Conservation (phyloP, 164 flowering plant species). For the Liriodendron chinense region DNA sequence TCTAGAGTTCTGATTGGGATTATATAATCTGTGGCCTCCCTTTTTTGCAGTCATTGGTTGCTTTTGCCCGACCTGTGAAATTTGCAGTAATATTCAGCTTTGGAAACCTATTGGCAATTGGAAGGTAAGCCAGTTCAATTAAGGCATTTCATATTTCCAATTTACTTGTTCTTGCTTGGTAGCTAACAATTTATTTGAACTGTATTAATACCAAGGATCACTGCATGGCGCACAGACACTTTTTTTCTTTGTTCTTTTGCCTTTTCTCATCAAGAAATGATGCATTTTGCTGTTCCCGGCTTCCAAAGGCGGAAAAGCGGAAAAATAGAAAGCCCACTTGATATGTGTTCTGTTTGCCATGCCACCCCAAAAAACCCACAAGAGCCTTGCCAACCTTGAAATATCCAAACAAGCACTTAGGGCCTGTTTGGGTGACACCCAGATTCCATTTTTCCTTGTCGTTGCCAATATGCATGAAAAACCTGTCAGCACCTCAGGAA, state of each 20-base stretch:
- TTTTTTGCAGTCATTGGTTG: constrained; percentile 60
- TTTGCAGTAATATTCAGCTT: constrained; percentile 80
- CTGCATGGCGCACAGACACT: background rate
- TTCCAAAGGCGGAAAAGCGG: background rate
- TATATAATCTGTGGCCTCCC: background rate
- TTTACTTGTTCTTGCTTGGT: background rate
- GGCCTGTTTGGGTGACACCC: background rate
- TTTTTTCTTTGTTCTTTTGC: background rate
- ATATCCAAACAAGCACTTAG: background rate
- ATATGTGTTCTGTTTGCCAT: background rate
- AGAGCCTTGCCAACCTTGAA: background rate
- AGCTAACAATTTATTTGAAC: too few species aligned
- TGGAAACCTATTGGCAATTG: constrained; percentile 81
- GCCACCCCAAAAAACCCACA: background rate
- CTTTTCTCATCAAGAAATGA: background rate
- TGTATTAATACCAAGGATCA: background rate
- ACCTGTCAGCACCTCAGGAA: background rate
- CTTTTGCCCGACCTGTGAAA: constrained; percentile 77
- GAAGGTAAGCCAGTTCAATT: constrained; percentile 13
- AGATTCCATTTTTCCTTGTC: too few species aligned
- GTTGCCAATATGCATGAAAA: background rate
- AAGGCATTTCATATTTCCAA: background rate
- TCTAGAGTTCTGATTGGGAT: background rate
- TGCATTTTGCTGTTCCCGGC: background rate
- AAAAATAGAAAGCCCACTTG: background rate